These are phyloP conservation scores for Schizosaccharomyces osmophilus DNA, from an alignment of 805 yeast species.

Conservation along the genomic window DNA sequence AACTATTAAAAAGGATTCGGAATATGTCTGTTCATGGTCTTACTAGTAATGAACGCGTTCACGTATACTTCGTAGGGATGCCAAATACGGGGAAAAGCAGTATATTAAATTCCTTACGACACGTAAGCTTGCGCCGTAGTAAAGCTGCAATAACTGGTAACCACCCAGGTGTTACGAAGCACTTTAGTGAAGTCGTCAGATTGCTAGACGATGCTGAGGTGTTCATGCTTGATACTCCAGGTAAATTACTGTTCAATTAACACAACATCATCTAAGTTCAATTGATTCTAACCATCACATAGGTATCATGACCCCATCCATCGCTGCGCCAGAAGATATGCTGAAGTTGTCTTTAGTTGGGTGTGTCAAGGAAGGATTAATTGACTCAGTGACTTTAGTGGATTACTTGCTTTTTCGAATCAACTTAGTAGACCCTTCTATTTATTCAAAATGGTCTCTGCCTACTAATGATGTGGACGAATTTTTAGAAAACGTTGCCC, in stretches of 20 bases:
- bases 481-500: not conserved
- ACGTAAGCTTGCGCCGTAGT: conserved; percentile 15
- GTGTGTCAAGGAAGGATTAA: conserved; percentile 38
- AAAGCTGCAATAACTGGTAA: conserved; percentile 72
- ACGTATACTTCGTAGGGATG: conserved; percentile 69
- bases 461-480: conserved; percentile 1
- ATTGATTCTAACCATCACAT: not conserved
- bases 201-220: conserved; percentile 38
- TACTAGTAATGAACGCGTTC: conserved; percentile 18
- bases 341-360: conserved; percentile 49
- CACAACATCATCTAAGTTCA: not conserved
- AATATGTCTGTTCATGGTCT: conserved; percentile 18
- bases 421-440: conserved; percentile 18
- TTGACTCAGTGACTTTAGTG: conserved; percentile 68
- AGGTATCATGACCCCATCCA: conserved; percentile 49
- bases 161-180: conserved; percentile 72
- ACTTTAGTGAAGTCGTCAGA: conserved; percentile 50
- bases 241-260: conserved; percentile 13
- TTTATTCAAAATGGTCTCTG: not conserved
- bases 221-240: conserved; percentile 72
- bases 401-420: conserved; percentile 57
- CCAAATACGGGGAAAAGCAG: conserved; percentile 96
- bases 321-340: conserved; percentile 42
- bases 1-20: not conserved
- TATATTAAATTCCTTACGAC: conserved; percentile 47